phyloP scores from a whole-genome alignment of 352 stramenopile species.

The Globisporangium lucens region DNA sequence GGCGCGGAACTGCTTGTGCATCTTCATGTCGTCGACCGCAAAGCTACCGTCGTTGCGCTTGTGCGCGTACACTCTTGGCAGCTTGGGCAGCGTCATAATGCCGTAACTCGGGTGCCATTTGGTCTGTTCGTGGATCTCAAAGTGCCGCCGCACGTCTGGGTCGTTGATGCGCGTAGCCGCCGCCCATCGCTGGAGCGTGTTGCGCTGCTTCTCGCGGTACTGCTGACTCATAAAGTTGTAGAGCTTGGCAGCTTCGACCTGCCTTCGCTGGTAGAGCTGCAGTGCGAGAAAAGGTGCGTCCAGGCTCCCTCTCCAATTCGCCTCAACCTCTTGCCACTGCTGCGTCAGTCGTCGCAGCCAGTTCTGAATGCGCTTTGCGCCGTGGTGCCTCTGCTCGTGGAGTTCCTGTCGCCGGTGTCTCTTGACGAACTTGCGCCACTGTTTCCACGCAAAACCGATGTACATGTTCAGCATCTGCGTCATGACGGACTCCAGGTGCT shows the following conservation, averaged over 20 bases:
- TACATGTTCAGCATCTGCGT: slow-evolving; percentile 63
- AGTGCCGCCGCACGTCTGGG: slow-evolving; percentile 13
- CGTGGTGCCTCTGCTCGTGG: slow-evolving; percentile 17
- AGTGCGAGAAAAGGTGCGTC: slow-evolving; percentile 36
- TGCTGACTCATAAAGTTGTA: slow-evolving; percentile 38
- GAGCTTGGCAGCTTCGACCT: slow-evolving; percentile 41
- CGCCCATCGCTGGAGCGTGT: slow-evolving; percentile 29
- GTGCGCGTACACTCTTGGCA: slow-evolving; percentile 38
- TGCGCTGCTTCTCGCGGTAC: slow-evolving; percentile 24
- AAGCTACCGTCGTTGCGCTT: slow-evolving; percentile 38
- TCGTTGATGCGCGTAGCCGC: slow-evolving; percentile 13
- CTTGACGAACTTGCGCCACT: slow-evolving; percentile 43
- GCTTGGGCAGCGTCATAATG: slow-evolving; percentile 48
- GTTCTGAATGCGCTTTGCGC: slow-evolving; percentile 31
- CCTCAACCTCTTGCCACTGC: slow-evolving; percentile 3
- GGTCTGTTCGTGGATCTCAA: slow-evolving; percentile 19
- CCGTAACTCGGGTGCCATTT: slow-evolving; percentile 70
- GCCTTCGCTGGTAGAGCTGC: slow-evolving; percentile 39
- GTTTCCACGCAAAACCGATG: slow-evolving; percentile 55
- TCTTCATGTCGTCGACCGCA: slow-evolving; percentile 49
- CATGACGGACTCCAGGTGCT: slow-evolving; percentile 45
- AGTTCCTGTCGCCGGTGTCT: slow-evolving; percentile 37
- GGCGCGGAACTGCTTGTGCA: slow-evolving; percentile 64
- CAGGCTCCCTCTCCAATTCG: slow-evolving; percentile 10
- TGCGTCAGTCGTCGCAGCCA: slow-evolving; percentile 37